These are phyloP conservation scores for Prunus dulcis DNA, from an alignment of 306 rosid species.

Conservation along the genomic window DNA sequence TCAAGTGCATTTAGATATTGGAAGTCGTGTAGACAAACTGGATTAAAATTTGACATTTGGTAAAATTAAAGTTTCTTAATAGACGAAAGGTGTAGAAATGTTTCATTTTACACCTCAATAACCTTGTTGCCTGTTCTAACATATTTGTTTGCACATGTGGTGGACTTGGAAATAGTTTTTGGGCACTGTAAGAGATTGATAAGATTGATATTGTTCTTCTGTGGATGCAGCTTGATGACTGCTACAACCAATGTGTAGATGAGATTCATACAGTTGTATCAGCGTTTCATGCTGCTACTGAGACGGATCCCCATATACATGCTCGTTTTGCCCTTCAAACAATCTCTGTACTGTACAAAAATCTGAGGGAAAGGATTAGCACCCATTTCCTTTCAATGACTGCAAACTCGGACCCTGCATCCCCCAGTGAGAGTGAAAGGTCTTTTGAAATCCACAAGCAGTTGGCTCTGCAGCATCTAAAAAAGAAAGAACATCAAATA, in stretches of 20 bases:
- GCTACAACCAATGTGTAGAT: conserved; percentile 70
- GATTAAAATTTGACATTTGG: no score
- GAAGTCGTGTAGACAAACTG: no score
- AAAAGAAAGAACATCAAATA: conserved; percentile 69
- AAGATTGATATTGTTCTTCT: neutral
- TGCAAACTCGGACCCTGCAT: conserved; percentile 29
- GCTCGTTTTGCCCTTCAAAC: conserved; percentile 68
- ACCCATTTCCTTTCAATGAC: conserved; percentile 52
- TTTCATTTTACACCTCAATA: neutral
- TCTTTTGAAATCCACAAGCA: conserved; percentile 70
- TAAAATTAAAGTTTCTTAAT: neutral
- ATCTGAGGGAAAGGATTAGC: conserved; percentile 77
- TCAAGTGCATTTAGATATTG: no score
- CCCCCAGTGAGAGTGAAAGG: conserved; percentile 48
- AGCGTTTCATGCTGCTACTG: conserved; percentile 83
- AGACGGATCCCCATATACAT: conserved; percentile 69
- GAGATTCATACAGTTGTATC: conserved; percentile 79
- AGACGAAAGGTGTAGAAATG: neutral
- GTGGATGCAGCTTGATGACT: conserved; percentile 62
- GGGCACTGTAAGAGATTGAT: neutral
- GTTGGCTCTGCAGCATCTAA: conserved; percentile 80
- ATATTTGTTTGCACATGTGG: neutral
- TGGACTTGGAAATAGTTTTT: neutral
- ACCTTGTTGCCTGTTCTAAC: neutral
- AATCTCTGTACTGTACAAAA: conserved; percentile 53